Evolutionary conservation across 768 basidiomycete genomes (phyloP).

Genomic region (Phlebiopsis gigantea): DNA sequence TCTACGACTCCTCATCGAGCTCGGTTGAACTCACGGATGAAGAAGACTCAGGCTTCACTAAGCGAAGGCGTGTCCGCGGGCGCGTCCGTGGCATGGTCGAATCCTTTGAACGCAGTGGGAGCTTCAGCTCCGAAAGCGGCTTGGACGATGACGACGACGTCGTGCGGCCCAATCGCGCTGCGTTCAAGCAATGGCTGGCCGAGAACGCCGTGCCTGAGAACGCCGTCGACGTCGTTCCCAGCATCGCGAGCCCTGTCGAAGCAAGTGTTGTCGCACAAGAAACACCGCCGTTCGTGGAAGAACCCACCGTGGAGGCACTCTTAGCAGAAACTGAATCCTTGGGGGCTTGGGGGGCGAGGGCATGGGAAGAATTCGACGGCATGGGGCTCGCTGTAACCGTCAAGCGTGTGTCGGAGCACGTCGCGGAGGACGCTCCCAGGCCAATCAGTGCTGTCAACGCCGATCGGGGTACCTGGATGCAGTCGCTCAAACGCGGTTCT

Average conservation of each 20-base stretch:
- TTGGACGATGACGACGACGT: conserved; percentile 13
- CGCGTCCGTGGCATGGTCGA: conserved; percentile 24
- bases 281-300: conserved; percentile 15
- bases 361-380: conserved; percentile 33
- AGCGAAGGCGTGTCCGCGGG: conserved; percentile 22
- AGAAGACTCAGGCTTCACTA: conserved; percentile 13
- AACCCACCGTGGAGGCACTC: conserved; percentile 28
- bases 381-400: conserved; percentile 27
- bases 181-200: conserved; percentile 13
- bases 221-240: conserved; percentile 3
- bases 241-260: conserved; percentile 12
- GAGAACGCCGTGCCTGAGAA: conserved; percentile 11
- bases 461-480: background rate
- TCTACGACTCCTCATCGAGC: conserved; percentile 31
- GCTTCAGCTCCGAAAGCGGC: conserved; percentile 26
- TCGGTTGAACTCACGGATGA: conserved; percentile 27
- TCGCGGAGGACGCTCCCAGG: background rate
- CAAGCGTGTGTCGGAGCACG: conserved; percentile 22
- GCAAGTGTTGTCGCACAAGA: background rate
- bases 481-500: background rate
- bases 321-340: conserved; percentile 18
- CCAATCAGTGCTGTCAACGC: background rate
- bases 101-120: conserved; percentile 26
- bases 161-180: conserved; percentile 9
- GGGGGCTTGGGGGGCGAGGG: conserved; percentile 29